A percentile compares a stretch with the other conserved stretches of the same genome.
These are phyloP conservation scores for Eimeria necatrix DNA, from an alignment of 169 alveolate genomes.

Conservation along the genomic window DNA sequence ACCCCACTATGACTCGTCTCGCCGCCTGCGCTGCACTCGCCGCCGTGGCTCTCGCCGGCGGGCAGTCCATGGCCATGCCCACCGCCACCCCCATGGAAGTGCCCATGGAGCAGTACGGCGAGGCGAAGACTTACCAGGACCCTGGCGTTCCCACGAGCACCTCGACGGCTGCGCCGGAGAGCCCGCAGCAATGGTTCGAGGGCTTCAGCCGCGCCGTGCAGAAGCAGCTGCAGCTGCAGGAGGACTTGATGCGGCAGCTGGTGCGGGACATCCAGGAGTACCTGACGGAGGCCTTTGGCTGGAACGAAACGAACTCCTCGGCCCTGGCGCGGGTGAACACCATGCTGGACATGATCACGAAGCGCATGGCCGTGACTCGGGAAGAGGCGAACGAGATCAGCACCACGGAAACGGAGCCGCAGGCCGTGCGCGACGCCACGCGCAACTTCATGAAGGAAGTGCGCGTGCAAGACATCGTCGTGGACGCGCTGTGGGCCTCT, in stretches of 20 bases:
- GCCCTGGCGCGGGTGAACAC: not conserved
- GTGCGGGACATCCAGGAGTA: not conserved
- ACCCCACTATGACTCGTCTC: conserved; percentile 43
- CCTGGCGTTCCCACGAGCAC: not conserved
- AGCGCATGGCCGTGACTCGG: conserved; percentile 38
- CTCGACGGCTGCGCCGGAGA: not conserved
- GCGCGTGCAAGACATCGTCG: conserved; percentile 26
- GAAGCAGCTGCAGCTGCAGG: conserved; percentile 65
- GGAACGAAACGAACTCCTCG: not conserved
- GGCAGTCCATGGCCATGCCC: conserved; percentile 1
- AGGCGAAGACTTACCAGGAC: not conserved
- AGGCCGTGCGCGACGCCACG: not conserved
- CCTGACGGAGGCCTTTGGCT: conserved; percentile 28
- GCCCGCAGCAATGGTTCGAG: conserved; percentile 10
- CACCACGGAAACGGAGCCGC: not conserved
- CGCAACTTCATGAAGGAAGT: conserved; percentile 34
- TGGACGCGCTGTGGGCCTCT: conserved; percentile 56
- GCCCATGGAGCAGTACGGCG: not conserved
- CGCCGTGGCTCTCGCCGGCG: conserved; percentile 46
- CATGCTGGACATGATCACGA: conserved; percentile 51
- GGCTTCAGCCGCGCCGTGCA: conserved; percentile 21
- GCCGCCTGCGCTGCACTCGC: conserved; percentile 7
- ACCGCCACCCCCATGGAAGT: not conserved
- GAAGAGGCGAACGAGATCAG: not conserved
- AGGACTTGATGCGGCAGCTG: conserved; percentile 43